A percentile compares a stretch with the other conserved stretches of the same genome.
Evolutionary conservation across 129 eudicot genomes (phyloP).

Genomic region (Solidago caesia): DNA sequence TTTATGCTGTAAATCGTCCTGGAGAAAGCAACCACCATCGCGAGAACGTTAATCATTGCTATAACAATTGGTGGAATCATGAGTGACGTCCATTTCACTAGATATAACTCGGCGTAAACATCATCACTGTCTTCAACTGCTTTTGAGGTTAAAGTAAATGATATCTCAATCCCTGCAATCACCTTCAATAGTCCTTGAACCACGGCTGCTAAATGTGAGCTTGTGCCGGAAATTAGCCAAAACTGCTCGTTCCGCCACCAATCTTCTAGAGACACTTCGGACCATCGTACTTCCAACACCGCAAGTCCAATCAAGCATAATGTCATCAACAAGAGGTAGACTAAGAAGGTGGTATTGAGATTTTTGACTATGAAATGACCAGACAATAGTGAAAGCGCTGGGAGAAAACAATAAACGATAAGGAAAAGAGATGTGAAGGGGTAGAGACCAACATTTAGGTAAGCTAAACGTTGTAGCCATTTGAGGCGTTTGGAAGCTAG

Average conservation of each 20-base stretch:
- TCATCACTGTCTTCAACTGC: constrained; percentile 37
- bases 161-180: constrained; percentile 41
- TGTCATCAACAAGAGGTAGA: constrained; percentile 31
- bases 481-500: constrained; percentile 29
- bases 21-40: constrained; percentile 40
- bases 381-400: constrained; percentile 36
- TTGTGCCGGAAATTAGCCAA: constrained; percentile 39
- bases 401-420: constrained; percentile 38
- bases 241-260: constrained; percentile 53
- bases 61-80: constrained; percentile 44
- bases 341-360: constrained; percentile 25
- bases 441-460: constrained; percentile 38
- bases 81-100: constrained; percentile 44
- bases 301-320: constrained; percentile 34
- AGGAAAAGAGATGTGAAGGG: constrained; percentile 42
- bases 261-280: constrained; percentile 36
- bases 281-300: constrained; percentile 38
- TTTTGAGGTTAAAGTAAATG: constrained; percentile 37
- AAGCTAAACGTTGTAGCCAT: constrained; percentile 37
- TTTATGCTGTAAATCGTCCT: constrained; percentile 31
- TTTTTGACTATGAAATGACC: constrained; percentile 41
- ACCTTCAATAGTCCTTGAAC: constrained; percentile 40
- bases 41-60: constrained; percentile 35
- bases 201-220: constrained; percentile 39
- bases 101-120: constrained; percentile 32